Evolutionary conservation across 495 filamentous ascomycete species (phyloP), one percentile per base, ranked within the genome.

Genomic region (Penicillium parvum): DNA sequence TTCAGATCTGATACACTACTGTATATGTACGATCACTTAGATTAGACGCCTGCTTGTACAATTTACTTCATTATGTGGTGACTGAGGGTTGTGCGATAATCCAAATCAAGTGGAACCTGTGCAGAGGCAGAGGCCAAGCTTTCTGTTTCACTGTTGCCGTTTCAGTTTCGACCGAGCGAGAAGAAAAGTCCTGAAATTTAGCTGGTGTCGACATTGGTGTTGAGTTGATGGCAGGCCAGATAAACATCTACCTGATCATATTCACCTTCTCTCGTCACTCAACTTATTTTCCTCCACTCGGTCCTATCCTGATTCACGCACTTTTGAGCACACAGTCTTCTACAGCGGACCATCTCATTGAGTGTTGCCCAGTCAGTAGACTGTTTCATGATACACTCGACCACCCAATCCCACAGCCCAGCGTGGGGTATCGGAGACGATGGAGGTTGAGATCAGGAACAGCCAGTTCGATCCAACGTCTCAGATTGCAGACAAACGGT

Each of bases 1-100:
- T 33, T 17, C 19, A 27, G 12, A 1, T 18, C 15, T 35, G 9
- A 12, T 41, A 22, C 10, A 15, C 18, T 45, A 35, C 23, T 57
- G 49, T 56, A 55, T 40, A 52, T 53, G 44, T 52, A 60, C 40
- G 32, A 32, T 47, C 28, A 44, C 44, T 32, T 38, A 39, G 25
- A 37, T 44, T 56, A 60, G 44, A 57, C 18, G 33, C 26, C 33
- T 45, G 43, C 40, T 46, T 47, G 52, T 53, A 57, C 44, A 52
- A 58, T 50, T 30, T 45, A 55, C 45, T 53, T 42, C 50, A 19
- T 32, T 53, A 45, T 16, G 11, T 30, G 12, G 7, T 30, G 4
- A 3, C 5, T 27, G 3, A n/a, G n/a, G n/a, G n/a, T n/a, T n/a
- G n/a, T n/a, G n/a, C n/a, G n/a, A n/a, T n/a, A n/a, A n/a, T n/a